Base-by-base conservation (phyloP, 2,329 filamentous ascomycete species). In the Talaromyces atroroseus region DNA sequence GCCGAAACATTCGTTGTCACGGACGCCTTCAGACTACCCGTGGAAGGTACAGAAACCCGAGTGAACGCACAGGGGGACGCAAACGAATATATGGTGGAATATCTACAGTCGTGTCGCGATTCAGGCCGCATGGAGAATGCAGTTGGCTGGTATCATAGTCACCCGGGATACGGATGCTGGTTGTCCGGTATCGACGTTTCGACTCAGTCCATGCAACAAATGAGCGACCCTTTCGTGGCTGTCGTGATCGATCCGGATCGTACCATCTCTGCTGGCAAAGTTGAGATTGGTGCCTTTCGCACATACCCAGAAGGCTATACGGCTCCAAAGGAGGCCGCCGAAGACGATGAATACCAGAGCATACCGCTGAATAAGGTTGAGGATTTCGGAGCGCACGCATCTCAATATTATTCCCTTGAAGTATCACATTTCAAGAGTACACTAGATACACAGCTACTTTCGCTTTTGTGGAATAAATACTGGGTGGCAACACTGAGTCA, bases 101-200 rank as follows among this genome's bases (percentile, higher is more conserved):
- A 95, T 69, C 81, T 95, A 26, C 80, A 87, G 64, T 78, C 86
- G 2, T 88, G 87, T 64, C 82, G 92, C 58, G 85, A 92, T 62
- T 67, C 89, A 78, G 82, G 90, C 71, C 78, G 92, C 56, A 79
- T 87, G 70, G 94, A 99, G 74, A 97, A 99, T 71, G 89, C 90
- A 0, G 88, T 99, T 16, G 94, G 94, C 18, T 99, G 94, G 94
- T 99, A 99, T 73, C 94, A 99, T 75, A 92, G 87, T 64, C 94
- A 99, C 71, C 94, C 94, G 0, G 94, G 94, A 24, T 99, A 99
- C 71, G 94, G 94, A 46, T 99, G 94, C 79, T 99, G 94, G 94
- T 82, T 99, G 24, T 92, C 87, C 38, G 94, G 94, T 57, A 97
- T 99, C 73, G 94, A 99, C 70, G 94, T 99, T 52, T 81, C 81